Base-by-base conservation (phyloP, 306 rosid genomes). In the Acmispon strigosus region DNA sequence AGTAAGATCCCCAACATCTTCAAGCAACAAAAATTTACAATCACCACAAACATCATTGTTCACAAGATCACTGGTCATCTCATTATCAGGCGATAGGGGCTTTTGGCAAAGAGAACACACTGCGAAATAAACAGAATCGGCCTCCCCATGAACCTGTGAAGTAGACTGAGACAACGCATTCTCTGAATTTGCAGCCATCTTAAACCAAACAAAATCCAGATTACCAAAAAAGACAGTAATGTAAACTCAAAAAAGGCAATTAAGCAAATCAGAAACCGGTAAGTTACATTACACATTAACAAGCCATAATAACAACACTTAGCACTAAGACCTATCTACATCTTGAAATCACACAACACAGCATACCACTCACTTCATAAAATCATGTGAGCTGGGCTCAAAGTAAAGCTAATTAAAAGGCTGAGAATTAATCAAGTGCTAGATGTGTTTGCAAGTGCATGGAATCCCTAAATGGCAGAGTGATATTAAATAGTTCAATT, bases 1-100 rank as follows among this genome's bases (percentile, higher is more conserved):
- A 7, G 52, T 10, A 22, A 84, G 90, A 45, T 54, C 80, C 64
- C 83, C 87, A 70, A 70, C 65, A 77, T 89, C 96, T 81, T 95
- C 99, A 16, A 86, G 86, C 59, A 87, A 74, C 71, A 95, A 82
- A 86, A 91, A 91, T 65, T 91, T 89, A 84, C 97, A 95, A 70
- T 95, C 97, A 43, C 91, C 96, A 42, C 99, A 95, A 36, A 91
- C 72, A 65, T 78, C 62, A 43, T 62, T 41, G 2, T 68, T 64
- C 64, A 76, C 73, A 66, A 73, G 81, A 75, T 89, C 92, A 20
- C 59, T 60, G 29, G 70, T 57, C 47, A 70, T 74, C 82, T 82
- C 91, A 61, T 72, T 74, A 54, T 86, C 92, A 43, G 80, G 82
- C 12, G 76, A 74, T 62, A 89, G 52, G 65, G 79, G 71, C 78